These are phyloP conservation scores for Neonectria neomacrospora DNA, from an alignment of 2,329 filamentous ascomycete species.

Conservation along the genomic window DNA sequence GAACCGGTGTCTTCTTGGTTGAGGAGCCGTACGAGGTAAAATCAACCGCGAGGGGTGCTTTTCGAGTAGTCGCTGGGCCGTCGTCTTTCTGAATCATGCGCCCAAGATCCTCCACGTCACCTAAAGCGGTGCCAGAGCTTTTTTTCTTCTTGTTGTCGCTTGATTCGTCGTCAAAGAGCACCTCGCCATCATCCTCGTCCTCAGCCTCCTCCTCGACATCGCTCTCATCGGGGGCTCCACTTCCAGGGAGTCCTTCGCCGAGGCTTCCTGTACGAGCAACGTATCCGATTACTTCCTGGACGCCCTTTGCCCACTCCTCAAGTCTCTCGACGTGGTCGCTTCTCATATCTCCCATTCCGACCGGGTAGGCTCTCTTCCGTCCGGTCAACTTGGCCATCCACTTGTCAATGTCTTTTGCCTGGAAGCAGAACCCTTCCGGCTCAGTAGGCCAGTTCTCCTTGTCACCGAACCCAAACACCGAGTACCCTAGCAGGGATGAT, in stretches of 20 bases:
- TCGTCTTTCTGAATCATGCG: constrained; percentile 65
- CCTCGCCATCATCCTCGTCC: constrained; percentile 66
- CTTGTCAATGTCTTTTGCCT: constrained; percentile 88
- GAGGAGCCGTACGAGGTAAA: constrained; percentile 78
- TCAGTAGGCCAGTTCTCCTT: constrained; percentile 92
- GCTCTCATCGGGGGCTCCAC: constrained; percentile 85
- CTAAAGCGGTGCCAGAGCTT: constrained; percentile 59
- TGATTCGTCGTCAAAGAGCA: constrained; percentile 53
- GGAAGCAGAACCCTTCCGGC: constrained; percentile 90
- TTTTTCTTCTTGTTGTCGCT: constrained; percentile 55
- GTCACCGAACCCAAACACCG: constrained; percentile 94
- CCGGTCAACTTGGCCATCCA: constrained; percentile 98
- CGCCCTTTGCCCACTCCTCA: constrained; percentile 80
- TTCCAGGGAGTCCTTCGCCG: constrained; percentile 77
- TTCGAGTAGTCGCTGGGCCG: constrained; percentile 42
- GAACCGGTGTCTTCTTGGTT: constrained; percentile 56
- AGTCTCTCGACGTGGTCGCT: constrained; percentile 74
- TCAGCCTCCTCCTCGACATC: constrained; percentile 78
- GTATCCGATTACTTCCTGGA: constrained; percentile 75
- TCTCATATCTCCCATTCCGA: constrained; percentile 90
- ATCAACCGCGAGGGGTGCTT: constrained; percentile 77
- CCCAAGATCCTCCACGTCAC: constrained; percentile 88
- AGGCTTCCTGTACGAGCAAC: constrained; percentile 69
- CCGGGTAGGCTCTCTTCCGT: constrained; percentile 85
- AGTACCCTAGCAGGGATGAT: constrained; percentile 81